These are phyloP conservation scores for Amaranthus tricolor DNA, from an alignment of 179 eudicot genomes.

Conservation along the genomic window DNA sequence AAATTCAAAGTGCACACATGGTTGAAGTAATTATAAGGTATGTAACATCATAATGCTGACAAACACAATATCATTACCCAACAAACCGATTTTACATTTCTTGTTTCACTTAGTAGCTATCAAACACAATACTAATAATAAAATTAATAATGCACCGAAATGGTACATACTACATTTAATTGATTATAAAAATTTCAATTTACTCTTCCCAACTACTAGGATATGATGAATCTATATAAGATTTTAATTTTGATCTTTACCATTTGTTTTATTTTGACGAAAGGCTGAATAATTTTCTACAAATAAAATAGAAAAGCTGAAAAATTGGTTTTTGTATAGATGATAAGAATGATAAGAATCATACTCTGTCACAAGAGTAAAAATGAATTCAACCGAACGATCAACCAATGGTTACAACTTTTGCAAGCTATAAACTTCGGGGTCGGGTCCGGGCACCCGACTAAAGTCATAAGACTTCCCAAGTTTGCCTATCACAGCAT, in stretches of 20 bases:
- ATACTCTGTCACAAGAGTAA: no score
- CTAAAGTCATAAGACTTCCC: slow-evolving; percentile 42
- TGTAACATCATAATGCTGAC: background rate
- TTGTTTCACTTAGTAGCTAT: slow-evolving; percentile 5
- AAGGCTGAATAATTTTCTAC: no score
- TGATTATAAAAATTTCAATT: background rate
- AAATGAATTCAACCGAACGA: no score
- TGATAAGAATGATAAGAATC: no score
- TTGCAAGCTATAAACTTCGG: slow-evolving; percentile 15
- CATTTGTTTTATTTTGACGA: no score
- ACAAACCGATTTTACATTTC: slow-evolving; percentile 25
- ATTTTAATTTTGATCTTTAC: no score
- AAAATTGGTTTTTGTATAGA: no score
- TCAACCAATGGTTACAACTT: background rate
- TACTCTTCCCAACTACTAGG: background rate
- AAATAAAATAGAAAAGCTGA: no score
- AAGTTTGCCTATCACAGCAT: slow-evolving; percentile 71
- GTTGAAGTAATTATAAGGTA: slow-evolving; percentile 15
- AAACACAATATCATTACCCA: background rate
- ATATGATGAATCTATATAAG: no score
- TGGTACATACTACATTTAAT: slow-evolving; percentile 14
- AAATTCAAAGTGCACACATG: slow-evolving; percentile 14
- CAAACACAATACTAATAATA: background rate
- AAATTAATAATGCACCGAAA: slow-evolving; percentile 20
- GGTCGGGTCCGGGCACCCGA: slow-evolving; percentile 15